These are phyloP conservation scores for Pyrenochaeta sp. DNA, from an alignment of 2,329 filamentous ascomycete genomes.

Conservation along the genomic window DNA sequence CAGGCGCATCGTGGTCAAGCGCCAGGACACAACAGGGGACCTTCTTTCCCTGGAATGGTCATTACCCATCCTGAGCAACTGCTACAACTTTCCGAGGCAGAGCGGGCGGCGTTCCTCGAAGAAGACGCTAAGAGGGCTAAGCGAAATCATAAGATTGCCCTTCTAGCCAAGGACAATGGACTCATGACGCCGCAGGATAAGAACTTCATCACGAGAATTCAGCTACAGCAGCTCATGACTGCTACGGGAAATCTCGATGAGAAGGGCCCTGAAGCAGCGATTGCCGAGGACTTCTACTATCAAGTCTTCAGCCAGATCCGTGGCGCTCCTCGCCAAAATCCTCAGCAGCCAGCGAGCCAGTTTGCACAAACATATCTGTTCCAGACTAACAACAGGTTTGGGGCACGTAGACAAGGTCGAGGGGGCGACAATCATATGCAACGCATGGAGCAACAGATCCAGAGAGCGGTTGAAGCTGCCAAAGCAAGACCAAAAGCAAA, in stretches of 20 bases:
- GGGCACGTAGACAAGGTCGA: constrained; percentile 77
- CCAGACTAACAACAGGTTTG: constrained; percentile 86
- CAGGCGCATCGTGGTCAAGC: constrained; percentile 42
- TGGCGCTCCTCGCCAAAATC: constrained; percentile 86
- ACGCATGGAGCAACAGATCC: constrained; percentile 98
- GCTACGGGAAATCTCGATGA: constrained; percentile 89
- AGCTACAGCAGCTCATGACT: constrained; percentile 92
- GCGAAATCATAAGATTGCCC: constrained; percentile 96
- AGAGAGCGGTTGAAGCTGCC: constrained; percentile 93
- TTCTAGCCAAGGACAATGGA: constrained; percentile 91
- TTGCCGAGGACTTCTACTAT: constrained; percentile 97
- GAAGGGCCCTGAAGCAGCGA: constrained; percentile 76
- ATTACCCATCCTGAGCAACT: constrained; percentile 76
- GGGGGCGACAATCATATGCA: constrained; percentile 97
- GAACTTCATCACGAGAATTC: constrained; percentile 98
- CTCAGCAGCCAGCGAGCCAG: constrained; percentile 90
- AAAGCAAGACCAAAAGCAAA: constrained; percentile 98
- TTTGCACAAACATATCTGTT: constrained; percentile 98
- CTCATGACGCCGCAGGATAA: constrained; percentile 99
- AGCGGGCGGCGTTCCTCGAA: constrained; percentile 81
- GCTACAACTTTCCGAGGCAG: constrained; percentile 79
- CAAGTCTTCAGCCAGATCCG: constrained; percentile 96
- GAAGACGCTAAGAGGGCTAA: constrained; percentile 96
- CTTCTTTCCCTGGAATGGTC: constrained; percentile 60
- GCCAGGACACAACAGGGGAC: constrained; percentile 51